These are phyloP conservation scores for Dryas drummondii DNA, from an alignment of 306 rosid species.

Conservation along the genomic window DNA sequence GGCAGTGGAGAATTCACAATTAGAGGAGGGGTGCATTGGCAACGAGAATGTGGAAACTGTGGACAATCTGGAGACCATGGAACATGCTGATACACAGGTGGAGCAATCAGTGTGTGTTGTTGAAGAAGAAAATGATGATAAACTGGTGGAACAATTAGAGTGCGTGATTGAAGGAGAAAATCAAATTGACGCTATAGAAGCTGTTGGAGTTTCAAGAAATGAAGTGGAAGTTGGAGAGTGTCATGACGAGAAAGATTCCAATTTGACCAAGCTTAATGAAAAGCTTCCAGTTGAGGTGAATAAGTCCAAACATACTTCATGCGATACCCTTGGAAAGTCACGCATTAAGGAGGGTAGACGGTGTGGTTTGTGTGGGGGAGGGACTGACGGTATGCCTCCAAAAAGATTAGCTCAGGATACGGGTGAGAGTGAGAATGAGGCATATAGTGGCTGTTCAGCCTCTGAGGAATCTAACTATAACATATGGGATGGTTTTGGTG, in stretches of 20 bases:
- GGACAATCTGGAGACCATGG: slow-evolving; percentile 6
- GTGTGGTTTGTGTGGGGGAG: slow-evolving; percentile 98
- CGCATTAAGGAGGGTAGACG: slow-evolving; percentile 77
- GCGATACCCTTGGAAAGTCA: slow-evolving; percentile 38
- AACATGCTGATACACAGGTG: slow-evolving; percentile 32
- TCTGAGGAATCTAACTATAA: slow-evolving; percentile 83
- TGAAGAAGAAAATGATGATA: slow-evolving; percentile 36
- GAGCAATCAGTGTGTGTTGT: slow-evolving; percentile 38
- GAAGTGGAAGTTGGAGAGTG: slow-evolving; percentile 42
- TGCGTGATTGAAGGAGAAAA: slow-evolving; percentile 39
- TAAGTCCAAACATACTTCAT: slow-evolving; percentile 34
- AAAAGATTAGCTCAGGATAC: slow-evolving; percentile 62
- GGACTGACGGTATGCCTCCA: slow-evolving; percentile 86
- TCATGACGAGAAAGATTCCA: slow-evolving; percentile 36
- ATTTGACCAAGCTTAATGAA: slow-evolving; percentile 31
- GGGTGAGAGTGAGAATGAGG: slow-evolving; percentile 85
- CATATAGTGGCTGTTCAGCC: slow-evolving; percentile 74
- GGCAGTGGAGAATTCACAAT: slow-evolving; percentile 39
- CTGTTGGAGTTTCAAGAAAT: slow-evolving; percentile 32
- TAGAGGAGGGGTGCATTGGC: slow-evolving; percentile 38
- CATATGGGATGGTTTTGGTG: slow-evolving; percentile 94
- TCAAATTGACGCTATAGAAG: slow-evolving; percentile 39
- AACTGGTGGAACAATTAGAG: slow-evolving; percentile 45
- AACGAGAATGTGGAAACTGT: slow-evolving; percentile 29
- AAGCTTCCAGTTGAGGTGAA: slow-evolving; percentile 32